Evolutionary conservation across 306 rosid genomes (phyloP).

Genomic region (Lotus japonicus): DNA sequence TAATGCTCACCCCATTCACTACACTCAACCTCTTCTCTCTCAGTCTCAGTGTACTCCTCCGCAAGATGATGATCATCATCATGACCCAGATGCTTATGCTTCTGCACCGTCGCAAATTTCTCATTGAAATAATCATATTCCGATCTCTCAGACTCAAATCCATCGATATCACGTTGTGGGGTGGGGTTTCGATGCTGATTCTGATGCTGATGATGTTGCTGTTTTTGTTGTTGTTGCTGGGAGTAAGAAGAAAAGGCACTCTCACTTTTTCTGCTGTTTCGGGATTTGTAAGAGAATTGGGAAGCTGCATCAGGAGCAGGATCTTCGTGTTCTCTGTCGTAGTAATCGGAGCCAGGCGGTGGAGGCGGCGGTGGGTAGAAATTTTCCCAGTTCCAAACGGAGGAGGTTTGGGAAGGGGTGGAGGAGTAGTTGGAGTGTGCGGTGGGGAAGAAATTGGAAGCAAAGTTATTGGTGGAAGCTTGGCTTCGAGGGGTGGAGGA

Average conservation of each 20-base stretch:
- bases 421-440: constrained; percentile 72
- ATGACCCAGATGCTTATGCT: background rate
- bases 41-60: constrained; percentile 49
- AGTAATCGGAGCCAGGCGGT: constrained; percentile 84
- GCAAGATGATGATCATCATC: constrained; percentile 15
- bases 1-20: constrained; percentile 96
- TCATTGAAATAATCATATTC: constrained; percentile 28
- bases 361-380: constrained; percentile 96
- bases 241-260: background rate
- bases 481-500: constrained; percentile 57
- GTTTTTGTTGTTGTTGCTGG: background rate
- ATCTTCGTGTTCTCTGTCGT: constrained; percentile 1
- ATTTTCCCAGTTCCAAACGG: constrained; percentile 97
- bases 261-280: background rate
- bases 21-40: constrained; percentile 91
- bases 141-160: constrained; percentile 26
- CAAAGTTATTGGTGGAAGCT: constrained; percentile 32
- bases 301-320: background rate
- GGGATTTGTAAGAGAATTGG: background rate
- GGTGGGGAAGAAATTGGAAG: constrained; percentile 41
- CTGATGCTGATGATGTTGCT: background rate
- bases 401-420: constrained; percentile 91
- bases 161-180: background rate
- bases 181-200: background rate
- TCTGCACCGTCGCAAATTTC: background rate